Evolutionary conservation across 2,329 filamentous ascomycete genomes (phyloP), one percentile per base, ranked within the genome.

Genomic region (Simplicillium aogashimaense): DNA sequence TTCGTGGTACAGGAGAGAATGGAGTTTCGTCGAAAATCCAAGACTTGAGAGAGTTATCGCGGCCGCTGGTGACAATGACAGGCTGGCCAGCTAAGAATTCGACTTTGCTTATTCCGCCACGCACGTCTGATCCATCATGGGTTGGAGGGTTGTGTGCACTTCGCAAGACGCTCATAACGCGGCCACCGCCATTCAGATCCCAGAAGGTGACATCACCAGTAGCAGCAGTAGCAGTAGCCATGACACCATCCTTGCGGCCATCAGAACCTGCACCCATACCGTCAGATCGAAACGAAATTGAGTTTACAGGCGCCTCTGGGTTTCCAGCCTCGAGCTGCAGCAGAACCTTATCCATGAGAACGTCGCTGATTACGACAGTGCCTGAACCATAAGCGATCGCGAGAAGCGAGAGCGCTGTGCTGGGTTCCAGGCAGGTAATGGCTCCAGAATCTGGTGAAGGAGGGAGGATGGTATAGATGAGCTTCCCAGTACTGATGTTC

Each of bases 11-110:
- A 0, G 89, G 81, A 0, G 86, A 92, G 57, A 95, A 95, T 0
- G 90, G 89, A 0, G 81, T 82, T 58, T 94, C 83, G 53, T 97
- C 90, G 51, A 95, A 95, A 45, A 97, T 92, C 90, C 90, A 95
- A 5, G 88, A 89, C 58, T 90, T 94, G 43, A 98, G 67, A 9
- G 89, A 86, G 61, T 98, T 98, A 59, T 98, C 92, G 36, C 85
- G 72, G 4, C 92, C 94, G 47, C 87, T 92, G 9, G 88, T 95
- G 20, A 97, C 70, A 33, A 98, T 75, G 3, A 97, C 83, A 5
- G 87, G 84, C 57, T 98, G 94, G 0, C 89, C 90, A 13, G 81
- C 68, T 10, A 98, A 69, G 52, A 98, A 98, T 52, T 95, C 86
- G 15, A 94, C 68, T 55, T 85, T 89, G 65, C 81, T 94, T 36